Evolutionary conservation across 208 protist genomes (phyloP).

Genomic region (Endotrypanum monterogeii): DNA sequence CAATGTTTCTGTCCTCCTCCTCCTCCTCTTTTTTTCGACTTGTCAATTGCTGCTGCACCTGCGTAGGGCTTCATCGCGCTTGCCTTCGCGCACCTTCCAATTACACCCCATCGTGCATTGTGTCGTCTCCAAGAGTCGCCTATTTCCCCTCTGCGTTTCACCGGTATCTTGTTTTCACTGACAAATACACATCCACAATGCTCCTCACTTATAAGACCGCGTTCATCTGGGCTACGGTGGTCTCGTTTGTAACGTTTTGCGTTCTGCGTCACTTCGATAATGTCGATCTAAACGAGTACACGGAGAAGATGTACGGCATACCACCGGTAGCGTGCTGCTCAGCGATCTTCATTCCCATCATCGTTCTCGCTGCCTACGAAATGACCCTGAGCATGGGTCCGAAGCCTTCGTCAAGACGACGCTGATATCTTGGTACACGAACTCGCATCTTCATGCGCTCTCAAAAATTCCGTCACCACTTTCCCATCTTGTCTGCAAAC

Average conservation of each 20-base stretch:
- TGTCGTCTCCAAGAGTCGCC: no score
- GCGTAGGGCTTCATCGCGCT: no score
- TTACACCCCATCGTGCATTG: no score
- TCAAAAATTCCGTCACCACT: neutral
- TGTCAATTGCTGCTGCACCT: no score
- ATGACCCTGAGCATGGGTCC: constrained; percentile 51
- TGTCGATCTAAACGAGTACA: constrained; percentile 57
- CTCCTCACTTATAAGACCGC: constrained; percentile 72
- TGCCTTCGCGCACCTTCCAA: no score
- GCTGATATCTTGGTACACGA: constrained; percentile 39
- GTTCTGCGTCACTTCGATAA: constrained; percentile 60
- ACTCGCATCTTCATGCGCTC: neutral
- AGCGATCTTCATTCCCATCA: constrained; percentile 45
- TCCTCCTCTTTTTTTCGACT: no score
- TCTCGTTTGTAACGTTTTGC: constrained; percentile 63
- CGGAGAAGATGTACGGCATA: constrained; percentile 60
- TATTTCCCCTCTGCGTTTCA: no score
- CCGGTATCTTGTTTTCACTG: neutral
- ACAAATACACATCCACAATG: constrained; percentile 32
- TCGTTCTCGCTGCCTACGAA: constrained; percentile 66
- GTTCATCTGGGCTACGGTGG: constrained; percentile 52
- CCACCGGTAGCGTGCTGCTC: constrained; percentile 52
- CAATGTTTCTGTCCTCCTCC: no score
- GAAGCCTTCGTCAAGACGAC: constrained; percentile 50
- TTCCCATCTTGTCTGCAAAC: no score